A percentile compares a stretch with the other conserved stretches of the same genome.
Evolutionary conservation across 345 rosid species (phyloP).

Genomic region (Eucalyptus curtisii): DNA sequence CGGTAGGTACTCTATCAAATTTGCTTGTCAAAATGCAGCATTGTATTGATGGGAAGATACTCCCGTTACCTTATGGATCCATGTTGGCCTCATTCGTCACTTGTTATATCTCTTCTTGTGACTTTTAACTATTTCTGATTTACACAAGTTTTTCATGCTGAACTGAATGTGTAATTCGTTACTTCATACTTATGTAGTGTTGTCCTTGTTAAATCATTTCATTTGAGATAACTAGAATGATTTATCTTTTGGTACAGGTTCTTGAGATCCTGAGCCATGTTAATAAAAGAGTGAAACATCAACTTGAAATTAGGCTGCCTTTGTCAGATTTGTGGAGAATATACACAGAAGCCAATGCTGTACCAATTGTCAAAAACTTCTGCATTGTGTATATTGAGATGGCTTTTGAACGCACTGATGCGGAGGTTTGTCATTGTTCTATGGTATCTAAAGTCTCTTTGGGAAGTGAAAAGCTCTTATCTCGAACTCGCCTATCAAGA

Average conservation of each 20-base stretch:
- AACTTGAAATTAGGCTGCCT: slow-evolving; percentile 65
- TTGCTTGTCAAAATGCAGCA: background rate
- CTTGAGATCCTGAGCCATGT: slow-evolving; percentile 90
- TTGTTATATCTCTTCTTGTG: background rate
- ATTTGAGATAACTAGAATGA: background rate
- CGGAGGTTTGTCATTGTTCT: slow-evolving; percentile 32
- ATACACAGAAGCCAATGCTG: slow-evolving; percentile 36
- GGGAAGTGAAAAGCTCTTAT: background rate
- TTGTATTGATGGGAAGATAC: background rate
- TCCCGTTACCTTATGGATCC: background rate
- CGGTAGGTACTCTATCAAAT: background rate
- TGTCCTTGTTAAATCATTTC: background rate
- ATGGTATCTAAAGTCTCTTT: background rate
- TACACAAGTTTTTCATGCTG: background rate
- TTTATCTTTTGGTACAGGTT: slow-evolving; percentile 29
- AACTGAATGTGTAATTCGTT: background rate
- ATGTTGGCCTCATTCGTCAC: background rate
- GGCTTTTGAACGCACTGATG: slow-evolving; percentile 67
- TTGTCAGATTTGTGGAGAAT: slow-evolving; percentile 57
- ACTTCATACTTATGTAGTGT: background rate
- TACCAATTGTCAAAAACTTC: slow-evolving; percentile 74
- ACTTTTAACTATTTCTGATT: background rate
- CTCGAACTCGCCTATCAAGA: background rate
- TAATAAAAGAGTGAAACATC: slow-evolving; percentile 90
- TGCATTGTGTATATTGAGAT: slow-evolving; percentile 86